Conservation (phyloP, 2,329 filamentous ascomycete genomes). For the Trichoderma sp. region DNA sequence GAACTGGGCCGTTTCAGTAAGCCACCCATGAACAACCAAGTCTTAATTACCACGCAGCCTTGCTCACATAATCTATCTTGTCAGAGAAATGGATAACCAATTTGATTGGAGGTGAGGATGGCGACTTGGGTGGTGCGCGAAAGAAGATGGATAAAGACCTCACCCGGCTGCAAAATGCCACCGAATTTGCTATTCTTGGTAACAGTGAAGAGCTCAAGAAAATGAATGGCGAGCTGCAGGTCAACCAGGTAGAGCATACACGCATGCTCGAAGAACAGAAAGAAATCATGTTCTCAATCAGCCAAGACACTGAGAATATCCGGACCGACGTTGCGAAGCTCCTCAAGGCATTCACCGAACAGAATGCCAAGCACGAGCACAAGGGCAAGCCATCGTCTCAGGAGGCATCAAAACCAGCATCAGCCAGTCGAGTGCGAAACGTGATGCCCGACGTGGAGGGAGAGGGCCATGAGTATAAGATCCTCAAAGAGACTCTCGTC, state of each 20-base stretch:
- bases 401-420: slow-evolving; percentile 31
- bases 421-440: slow-evolving; percentile 32
- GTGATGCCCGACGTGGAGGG: slow-evolving; percentile 29
- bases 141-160: slow-evolving; percentile 35
- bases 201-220: slow-evolving; percentile 38
- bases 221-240: slow-evolving; percentile 33
- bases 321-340: slow-evolving; percentile 34
- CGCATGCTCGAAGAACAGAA: slow-evolving; percentile 34
- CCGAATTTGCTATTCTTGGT: slow-evolving; percentile 38
- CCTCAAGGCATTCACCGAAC: slow-evolving; percentile 31
- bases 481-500: slow-evolving; percentile 36
- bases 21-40: not conserved
- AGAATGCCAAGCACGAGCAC: slow-evolving; percentile 28
- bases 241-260: slow-evolving; percentile 33
- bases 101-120: slow-evolving; percentile 36
- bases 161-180: slow-evolving; percentile 36
- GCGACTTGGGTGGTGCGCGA: slow-evolving; percentile 36
- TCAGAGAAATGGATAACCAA: slow-evolving; percentile 37
- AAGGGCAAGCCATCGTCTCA: slow-evolving; percentile 27
- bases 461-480: slow-evolving; percentile 33
- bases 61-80: not conserved
- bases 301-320: slow-evolving; percentile 34
- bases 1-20: slow-evolving; percentile 38
- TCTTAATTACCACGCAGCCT: not conserved
- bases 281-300: slow-evolving; percentile 33